These are phyloP conservation scores for Bacidia gigantensis DNA, from an alignment of 495 filamentous ascomycete genomes.

Conservation along the genomic window DNA sequence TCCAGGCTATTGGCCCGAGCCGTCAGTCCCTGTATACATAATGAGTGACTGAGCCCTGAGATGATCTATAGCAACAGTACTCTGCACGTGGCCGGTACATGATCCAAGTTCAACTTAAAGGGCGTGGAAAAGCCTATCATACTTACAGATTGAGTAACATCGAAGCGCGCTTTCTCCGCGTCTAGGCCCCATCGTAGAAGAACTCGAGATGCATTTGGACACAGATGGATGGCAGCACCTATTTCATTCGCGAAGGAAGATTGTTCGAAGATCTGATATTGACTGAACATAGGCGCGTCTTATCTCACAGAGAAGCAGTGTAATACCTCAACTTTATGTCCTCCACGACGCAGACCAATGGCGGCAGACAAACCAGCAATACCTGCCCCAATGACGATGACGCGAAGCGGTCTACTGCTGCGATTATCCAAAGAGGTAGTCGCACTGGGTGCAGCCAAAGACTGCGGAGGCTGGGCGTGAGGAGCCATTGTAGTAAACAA, in stretches of 20 bases:
- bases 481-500: too few species aligned
- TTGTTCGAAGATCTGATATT: conserved; percentile 14
- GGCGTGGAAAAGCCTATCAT: background rate
- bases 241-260: conserved; percentile 25
- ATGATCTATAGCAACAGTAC: background rate
- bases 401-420: too few species aligned
- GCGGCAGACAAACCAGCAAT: conserved; percentile 45
- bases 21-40: background rate
- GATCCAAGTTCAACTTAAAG: too few species aligned
- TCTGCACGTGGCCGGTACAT: too few species aligned
- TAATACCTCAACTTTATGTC: conserved; percentile 35
- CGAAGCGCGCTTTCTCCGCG: conserved; percentile 23
- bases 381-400: conserved; percentile 43
- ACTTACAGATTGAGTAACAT: conserved; percentile 8
- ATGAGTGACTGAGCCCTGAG: background rate
- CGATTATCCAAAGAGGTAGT: too few species aligned
- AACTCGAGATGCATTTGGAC: conserved; percentile 31
- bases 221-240: conserved; percentile 33
- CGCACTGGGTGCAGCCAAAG: too few species aligned
- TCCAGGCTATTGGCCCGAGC: background rate
- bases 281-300: background rate
- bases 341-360: conserved; percentile 36
- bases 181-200: conserved; percentile 25
- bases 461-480: too few species aligned
- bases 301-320: too few species aligned